These are phyloP conservation scores for Ophiocytium majus DNA, from an alignment of 352 stramenopile genomes.

Conservation along the genomic window DNA sequence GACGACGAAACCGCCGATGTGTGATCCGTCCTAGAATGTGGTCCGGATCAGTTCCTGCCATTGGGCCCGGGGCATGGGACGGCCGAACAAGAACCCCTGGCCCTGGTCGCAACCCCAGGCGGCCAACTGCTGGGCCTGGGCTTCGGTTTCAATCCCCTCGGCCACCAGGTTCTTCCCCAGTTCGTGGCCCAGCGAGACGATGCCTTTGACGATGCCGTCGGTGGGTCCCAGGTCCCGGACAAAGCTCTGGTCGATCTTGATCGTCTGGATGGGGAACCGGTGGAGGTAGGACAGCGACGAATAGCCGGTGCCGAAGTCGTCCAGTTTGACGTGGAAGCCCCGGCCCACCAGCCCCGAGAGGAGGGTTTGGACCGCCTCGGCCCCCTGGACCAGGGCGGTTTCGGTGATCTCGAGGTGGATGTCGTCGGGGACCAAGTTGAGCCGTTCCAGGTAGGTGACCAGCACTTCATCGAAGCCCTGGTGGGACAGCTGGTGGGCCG, in stretches of 20 bases:
- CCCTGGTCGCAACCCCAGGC: not conserved
- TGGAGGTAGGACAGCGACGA: not conserved
- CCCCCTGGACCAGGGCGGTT: not conserved
- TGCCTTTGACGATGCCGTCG: not conserved
- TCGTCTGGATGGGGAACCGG: not conserved
- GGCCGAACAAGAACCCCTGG: not conserved
- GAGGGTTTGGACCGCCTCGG: not conserved
- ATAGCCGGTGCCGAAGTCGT: conserved; percentile 12
- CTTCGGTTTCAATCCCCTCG: not conserved
- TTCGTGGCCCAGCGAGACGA: not conserved
- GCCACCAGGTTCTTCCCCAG: not conserved
- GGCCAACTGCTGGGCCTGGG: not conserved
- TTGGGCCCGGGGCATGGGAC: not conserved
- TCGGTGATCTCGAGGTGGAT: conserved; percentile 2
- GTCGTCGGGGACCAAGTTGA: not conserved
- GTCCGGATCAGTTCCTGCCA: too few species aligned
- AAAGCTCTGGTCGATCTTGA: not conserved
- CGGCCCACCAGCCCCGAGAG: not conserved
- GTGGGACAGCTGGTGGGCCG: not conserved
- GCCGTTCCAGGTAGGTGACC: too few species aligned
- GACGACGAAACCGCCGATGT: too few species aligned
- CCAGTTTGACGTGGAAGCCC: not conserved
- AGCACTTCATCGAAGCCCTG: not conserved
- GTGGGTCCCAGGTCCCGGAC: not conserved
- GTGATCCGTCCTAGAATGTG: too few species aligned